Percentiles rank a stretch among this genome's conserved stretches.
These are phyloP conservation scores for Berberis vulgaris DNA, from an alignment of 164 flowering plant genomes.

Conservation along the genomic window DNA sequence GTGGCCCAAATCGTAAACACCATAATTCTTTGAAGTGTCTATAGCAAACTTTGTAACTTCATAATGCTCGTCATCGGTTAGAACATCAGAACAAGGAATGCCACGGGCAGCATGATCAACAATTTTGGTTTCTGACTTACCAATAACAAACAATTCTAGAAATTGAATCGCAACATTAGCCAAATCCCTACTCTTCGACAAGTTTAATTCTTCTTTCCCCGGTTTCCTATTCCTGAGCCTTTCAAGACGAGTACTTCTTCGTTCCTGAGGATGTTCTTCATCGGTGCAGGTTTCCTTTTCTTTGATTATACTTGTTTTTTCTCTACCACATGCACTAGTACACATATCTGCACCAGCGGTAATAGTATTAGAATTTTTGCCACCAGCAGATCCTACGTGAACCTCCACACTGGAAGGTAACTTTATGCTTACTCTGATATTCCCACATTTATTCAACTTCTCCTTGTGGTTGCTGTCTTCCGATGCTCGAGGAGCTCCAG, in stretches of 20 bases:
- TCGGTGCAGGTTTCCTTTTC: conserved; percentile 41
- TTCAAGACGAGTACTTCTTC: conserved; percentile 88
- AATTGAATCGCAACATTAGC: conserved; percentile 48
- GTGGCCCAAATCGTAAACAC: conserved; percentile 79
- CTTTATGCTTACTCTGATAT: conserved; percentile 44
- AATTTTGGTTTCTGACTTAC: conserved; percentile 24
- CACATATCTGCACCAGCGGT: conserved; percentile 20
- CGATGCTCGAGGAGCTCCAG: conserved; percentile 7
- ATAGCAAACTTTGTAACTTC: conserved; percentile 47
- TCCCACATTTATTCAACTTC: conserved; percentile 27
- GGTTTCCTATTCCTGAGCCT: conserved; percentile 86
- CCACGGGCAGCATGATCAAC: conserved; percentile 15
- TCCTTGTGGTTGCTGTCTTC: conserved; percentile 5
- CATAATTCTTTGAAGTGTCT: conserved; percentile 53
- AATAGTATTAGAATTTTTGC: conserved; percentile 16
- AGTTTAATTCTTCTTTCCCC: conserved; percentile 70
- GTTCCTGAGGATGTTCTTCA: conserved; percentile 84
- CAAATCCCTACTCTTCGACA: conserved; percentile 42
- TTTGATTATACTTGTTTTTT: conserved; percentile 23
- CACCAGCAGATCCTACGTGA: conserved; percentile 19
- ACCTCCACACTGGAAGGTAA: conserved; percentile 38
- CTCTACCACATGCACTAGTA: conserved; percentile 23
- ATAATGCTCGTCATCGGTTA: conserved; percentile 26
- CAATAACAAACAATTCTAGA: conserved; percentile 55
- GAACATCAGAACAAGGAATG: conserved; percentile 17